phyloP scores from a whole-genome alignment of 352 stramenopile species.

The Phytophthora quininea region DNA sequence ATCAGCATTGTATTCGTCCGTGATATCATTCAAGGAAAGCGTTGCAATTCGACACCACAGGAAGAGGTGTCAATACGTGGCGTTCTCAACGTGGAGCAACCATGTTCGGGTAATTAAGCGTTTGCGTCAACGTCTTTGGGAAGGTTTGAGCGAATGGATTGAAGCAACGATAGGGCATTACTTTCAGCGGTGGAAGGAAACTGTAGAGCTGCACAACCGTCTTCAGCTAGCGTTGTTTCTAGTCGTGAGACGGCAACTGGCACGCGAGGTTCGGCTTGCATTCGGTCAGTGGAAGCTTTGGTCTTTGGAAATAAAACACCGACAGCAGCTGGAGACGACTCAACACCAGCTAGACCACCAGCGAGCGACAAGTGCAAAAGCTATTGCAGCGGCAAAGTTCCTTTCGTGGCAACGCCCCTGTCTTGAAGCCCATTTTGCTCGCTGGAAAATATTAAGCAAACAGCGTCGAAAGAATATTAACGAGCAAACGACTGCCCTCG shows the following conservation, averaged over 20 bases:
- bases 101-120: not conserved
- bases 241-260: conserved; percentile 6
- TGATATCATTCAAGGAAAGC: conserved; percentile 16
- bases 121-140: conserved; percentile 6
- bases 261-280: conserved; percentile 9
- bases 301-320: conserved; percentile 10
- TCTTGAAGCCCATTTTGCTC: conserved; percentile 28
- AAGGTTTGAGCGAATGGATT: not conserved
- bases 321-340: conserved; percentile 17
- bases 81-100: conserved; percentile 18
- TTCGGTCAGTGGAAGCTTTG: conserved; percentile 19
- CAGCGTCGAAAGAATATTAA: conserved; percentile 19
- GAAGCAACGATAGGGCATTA: conserved; percentile 14
- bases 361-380: conserved; percentile 20
- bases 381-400: conserved; percentile 30
- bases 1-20: conserved; percentile 8
- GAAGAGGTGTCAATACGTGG: not conserved
- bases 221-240: conserved; percentile 5
- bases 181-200: conserved; percentile 22
- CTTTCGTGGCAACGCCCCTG: conserved; percentile 36
- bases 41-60: conserved; percentile 17
- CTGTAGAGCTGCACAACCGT: conserved; percentile 3
- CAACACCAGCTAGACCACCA: conserved; percentile 6
- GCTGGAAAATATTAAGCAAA: conserved; percentile 27
- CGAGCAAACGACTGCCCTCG: conserved; percentile 6